Evolutionary conservation across 129 eudicot genomes (phyloP), one percentile per base, ranked within the genome.

Genomic region (Chrysanthemum lavandulifolium): DNA sequence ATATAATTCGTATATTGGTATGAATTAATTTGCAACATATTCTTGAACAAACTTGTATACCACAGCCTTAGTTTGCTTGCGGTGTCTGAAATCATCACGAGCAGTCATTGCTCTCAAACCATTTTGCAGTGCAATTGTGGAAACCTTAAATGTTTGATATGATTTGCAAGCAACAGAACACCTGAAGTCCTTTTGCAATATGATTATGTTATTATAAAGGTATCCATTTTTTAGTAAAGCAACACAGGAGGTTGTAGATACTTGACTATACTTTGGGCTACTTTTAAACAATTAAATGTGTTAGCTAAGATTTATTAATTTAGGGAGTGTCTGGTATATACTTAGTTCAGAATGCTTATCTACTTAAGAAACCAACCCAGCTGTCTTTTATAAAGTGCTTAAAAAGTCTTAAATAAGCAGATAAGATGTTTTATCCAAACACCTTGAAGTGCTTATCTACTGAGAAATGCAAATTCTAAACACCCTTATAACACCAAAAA

Each of bases 21-120:
- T 58, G 5, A 64, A 61, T 27, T 75, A 66, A 23, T 5, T 6
- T 25, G 60, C 0, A 48, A 51, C 48, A 63, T 18, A 53, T 31
- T 27, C 45, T 16, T 6, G 36, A 36, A 13, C 58, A 52, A 61
- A 90, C 99, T 96, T 95, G 97, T 52, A 95, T 95, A 71, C 59
- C 25, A 97, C 87, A 80, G 97, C 97, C 70, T 95, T 95, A 6
- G 91, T 95, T 78, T 95, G 94, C 79, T 85, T 90, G 77, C 85
- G 80, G 83, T 73, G 83, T 84, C 97, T 90, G 81, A 95, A 95
- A 77, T 88, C 91, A 78, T 83, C 79, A 21, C 96, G 87, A 74
- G 97, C 94, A 70, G 80, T 79, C 99, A 95, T 88, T 59, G 89
- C 96, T 83, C 99, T 88, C 85, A 95, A 82, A 69, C 99, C 97